Base-by-base conservation (phyloP, 805 yeast species). In the Wickerhamiella azymoides region DNA sequence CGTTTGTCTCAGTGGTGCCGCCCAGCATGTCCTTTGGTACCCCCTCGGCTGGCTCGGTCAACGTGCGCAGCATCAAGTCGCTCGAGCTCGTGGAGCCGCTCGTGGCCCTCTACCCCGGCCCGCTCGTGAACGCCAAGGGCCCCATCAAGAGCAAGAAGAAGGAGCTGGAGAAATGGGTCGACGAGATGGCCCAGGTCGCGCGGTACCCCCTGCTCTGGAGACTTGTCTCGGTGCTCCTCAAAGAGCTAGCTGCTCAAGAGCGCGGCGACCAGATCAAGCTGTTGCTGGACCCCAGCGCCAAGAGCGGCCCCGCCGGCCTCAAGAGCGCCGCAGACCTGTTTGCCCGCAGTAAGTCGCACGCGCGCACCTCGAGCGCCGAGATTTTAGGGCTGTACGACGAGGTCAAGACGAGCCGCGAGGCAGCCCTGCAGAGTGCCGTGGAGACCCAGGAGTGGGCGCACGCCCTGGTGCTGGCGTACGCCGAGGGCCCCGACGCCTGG, bases 391-490 rank as follows among this genome's bases (percentile, higher is more conserved):
- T 68, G 49, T 54, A 62, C 54, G 50, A 60, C 52, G 58, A 67
- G 37, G 64, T 77, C 35, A 78, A 76, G 52, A 61, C 65, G 5
- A 70, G 79, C 47, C 73, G 77, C 19, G 75, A 73, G 11, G 72
- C 69, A 5, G 96, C 95, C 0, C 62, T 86, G 40, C 67, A 71
- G 19, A 64, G 69, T 46, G 78, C 92, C 1, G 59, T 86, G 16
- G 66, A 71, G 1, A 72, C 74, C 45, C 72, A 76, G 9, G 83
- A 84, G 52, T 88, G 84, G 80, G 77, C 89, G 0, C 67, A 86
- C 60, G 81, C 95, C 0, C 62, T 89, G 46, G 59, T 85, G 26
- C 65, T 88, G 42, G 78, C 93, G 1, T 72, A 79, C 49, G 60
- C 84, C 14, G 64, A 76, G 24, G 80, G 92, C 2, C 72, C 74